Base-by-base conservation (phyloP, 192 early-diverging fungal genomes). In the Podila minutissima region DNA sequence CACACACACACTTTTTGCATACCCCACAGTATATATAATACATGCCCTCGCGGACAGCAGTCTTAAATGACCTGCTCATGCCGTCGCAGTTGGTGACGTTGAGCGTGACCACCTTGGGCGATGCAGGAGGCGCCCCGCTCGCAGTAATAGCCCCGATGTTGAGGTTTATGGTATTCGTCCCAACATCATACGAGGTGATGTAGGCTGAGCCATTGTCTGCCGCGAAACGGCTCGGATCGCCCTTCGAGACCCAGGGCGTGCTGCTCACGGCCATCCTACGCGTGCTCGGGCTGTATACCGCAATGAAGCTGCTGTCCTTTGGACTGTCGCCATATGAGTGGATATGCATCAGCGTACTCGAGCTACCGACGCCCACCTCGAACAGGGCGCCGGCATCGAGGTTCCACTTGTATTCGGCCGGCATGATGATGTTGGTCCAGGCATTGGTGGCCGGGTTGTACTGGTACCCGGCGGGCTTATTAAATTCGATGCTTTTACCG, bases 371-470 rank as follows among this genome's bases (percentile, higher is more conserved):
- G 29, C 13, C 65, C 7, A 69, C 38, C 5, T 3, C 15, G 46
- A 64, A 37, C 32, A 77, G 11, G 24, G 48, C 48, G 28, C 62
- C 49, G 28, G 17, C 0, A 28, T 20, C 22, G 3, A 48, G 1
- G 12, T 1, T 41, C 74, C 74, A 77, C 13, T 50, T 41, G 53
- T 77, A 77, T 1, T 28, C 35, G 7, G 38, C 35, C 10, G 37
- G 50, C 5, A 71, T 49, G 49, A 41, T 33, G 20, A 77, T 29
- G 35, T 70, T 77, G 28, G 28, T 53, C 74, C 74, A 77, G 19
- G n/a, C 66, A 1, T 65, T 41, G 22, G 66, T 15, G 13, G 22
- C 33, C 5, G 66, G 50, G 12, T 26, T 58, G 35, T 71, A 77
- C 51, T 71, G 68, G n/a, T 70, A 71, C 64, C 74, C 0, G 68